A percentile compares a stretch with the other conserved stretches of the same genome.
These are phyloP conservation scores for Penicillium sp. DNA, from an alignment of 2,329 filamentous ascomycete species.

Conservation along the genomic window DNA sequence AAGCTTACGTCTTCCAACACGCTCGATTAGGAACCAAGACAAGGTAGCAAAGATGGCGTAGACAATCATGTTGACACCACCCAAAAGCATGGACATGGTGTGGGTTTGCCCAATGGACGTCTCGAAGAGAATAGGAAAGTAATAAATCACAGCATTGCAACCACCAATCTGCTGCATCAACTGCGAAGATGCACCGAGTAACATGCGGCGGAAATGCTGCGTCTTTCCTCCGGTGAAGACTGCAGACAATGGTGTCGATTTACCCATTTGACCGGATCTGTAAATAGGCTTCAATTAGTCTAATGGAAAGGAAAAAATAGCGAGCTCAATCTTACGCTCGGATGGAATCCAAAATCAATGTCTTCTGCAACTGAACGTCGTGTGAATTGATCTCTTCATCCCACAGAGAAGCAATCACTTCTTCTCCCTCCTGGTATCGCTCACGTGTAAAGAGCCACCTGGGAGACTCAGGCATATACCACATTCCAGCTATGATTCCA, in stretches of 20 bases:
- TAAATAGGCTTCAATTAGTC: conserved; percentile 39
- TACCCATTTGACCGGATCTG: conserved; percentile 19
- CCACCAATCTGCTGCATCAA: conserved; percentile 49
- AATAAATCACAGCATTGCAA: conserved; percentile 51
- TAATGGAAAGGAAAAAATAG: conserved; percentile 39
- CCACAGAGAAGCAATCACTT: conserved; percentile 46
- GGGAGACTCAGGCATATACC: conserved; percentile 33
- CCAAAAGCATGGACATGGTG: conserved; percentile 48
- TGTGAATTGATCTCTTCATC: conserved; percentile 46
- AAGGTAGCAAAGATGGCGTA: conserved; percentile 40
- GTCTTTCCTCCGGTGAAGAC: conserved; percentile 27
- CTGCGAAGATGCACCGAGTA: conserved; percentile 38
- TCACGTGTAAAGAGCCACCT: conserved; percentile 45
- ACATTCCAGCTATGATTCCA: conserved; percentile 35
- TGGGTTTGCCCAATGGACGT: conserved; percentile 35
- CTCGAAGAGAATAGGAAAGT: conserved; percentile 48
- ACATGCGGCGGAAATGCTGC: conserved; percentile 38
- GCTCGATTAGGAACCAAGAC: conserved; percentile 48
- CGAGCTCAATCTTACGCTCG: conserved; percentile 21
- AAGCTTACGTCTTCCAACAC: conserved; percentile 33
- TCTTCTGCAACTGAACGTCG: conserved; percentile 53
- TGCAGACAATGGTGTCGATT: conserved; percentile 17
- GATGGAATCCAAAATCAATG: conserved; percentile 60
- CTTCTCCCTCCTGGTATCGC: conserved; percentile 42
- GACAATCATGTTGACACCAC: conserved; percentile 51